Conservation (phyloP, 805 yeast genomes). For the Pichia gijzeniarum region DNA sequence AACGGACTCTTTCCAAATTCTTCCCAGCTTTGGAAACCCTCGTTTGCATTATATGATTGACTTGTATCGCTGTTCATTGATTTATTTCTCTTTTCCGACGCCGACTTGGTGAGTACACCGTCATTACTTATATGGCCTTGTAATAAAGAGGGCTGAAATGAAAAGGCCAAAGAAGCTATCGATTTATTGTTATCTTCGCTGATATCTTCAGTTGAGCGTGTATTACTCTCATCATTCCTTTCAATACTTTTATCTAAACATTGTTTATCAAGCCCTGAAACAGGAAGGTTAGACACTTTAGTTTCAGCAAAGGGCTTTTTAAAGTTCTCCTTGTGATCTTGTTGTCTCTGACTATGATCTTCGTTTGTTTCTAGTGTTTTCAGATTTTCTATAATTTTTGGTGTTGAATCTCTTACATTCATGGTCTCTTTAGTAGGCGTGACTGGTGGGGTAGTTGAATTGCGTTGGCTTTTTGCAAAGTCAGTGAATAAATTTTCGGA, state of each 20-base stretch:
- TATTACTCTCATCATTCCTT: not conserved
- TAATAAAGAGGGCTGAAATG: constrained; percentile 8
- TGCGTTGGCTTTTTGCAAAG: not conserved
- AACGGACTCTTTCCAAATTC: not conserved
- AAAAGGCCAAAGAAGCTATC: constrained; percentile 4
- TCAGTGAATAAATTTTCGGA: not conserved
- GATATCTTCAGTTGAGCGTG: not conserved
- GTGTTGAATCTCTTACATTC: too few species aligned
- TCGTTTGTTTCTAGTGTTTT: too few species aligned
- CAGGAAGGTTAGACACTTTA: too few species aligned
- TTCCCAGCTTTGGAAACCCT: not conserved
- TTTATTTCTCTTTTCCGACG: not conserved
- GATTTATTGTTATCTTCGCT: not conserved
- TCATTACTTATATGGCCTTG: constrained; percentile 5
- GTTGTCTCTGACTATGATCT: too few species aligned
- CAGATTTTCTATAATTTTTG: too few species aligned
- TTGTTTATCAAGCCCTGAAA: too few species aligned
- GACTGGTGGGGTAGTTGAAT: not conserved
- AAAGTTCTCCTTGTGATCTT: too few species aligned
- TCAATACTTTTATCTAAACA: too few species aligned
- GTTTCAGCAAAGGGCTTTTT: too few species aligned
- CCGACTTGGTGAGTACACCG: not conserved
- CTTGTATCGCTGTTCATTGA: not conserved
- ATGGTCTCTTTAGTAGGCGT: not conserved
- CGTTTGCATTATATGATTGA: not conserved